Percentiles rank a stretch among this genome's conserved stretches.
These are phyloP conservation scores for Endotrypanum monterogeii DNA, from an alignment of 208 protist genomes.

Conservation along the genomic window DNA sequence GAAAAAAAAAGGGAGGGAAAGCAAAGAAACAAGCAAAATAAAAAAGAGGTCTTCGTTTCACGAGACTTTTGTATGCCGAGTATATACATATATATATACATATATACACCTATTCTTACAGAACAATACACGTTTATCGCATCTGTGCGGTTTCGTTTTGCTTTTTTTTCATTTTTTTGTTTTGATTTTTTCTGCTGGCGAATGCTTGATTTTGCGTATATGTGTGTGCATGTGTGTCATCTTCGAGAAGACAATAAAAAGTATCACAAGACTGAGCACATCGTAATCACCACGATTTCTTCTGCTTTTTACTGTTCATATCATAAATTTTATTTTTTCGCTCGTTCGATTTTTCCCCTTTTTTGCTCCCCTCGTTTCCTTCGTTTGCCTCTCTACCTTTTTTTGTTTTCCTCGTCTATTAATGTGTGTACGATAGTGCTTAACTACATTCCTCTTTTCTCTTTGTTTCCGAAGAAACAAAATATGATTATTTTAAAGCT, in stretches of 20 bases:
- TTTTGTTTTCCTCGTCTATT: conserved; percentile 15
- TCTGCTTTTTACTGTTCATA: conserved; percentile 17
- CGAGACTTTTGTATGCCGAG: too few species aligned
- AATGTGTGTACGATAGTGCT: conserved; percentile 7
- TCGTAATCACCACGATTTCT: too few species aligned
- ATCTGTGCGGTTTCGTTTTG: neutral
- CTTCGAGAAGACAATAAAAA: too few species aligned
- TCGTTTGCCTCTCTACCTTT: conserved; percentile 17
- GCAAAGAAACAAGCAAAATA: too few species aligned
- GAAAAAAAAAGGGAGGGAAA: too few species aligned
- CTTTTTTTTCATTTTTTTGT: neutral
- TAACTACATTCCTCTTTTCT: conserved; percentile 4
- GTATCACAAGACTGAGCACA: conserved; percentile 4
- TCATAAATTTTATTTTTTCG: conserved; percentile 30
- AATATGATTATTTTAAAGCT: too few species aligned
- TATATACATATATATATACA: conserved; percentile 21
- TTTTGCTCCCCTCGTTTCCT: conserved; percentile 9
- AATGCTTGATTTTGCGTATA: too few species aligned
- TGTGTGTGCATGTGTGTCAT: too few species aligned
- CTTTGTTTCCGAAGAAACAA: neutral
- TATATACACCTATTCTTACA: conserved; percentile 22
- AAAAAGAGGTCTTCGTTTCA: too few species aligned
- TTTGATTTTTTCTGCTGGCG: conserved; percentile 3
- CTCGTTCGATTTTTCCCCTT: conserved; percentile 8
- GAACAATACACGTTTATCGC: too few species aligned